Conservation (phyloP, 176 grass and related monocot species). For the Zoysia pacifica region DNA sequence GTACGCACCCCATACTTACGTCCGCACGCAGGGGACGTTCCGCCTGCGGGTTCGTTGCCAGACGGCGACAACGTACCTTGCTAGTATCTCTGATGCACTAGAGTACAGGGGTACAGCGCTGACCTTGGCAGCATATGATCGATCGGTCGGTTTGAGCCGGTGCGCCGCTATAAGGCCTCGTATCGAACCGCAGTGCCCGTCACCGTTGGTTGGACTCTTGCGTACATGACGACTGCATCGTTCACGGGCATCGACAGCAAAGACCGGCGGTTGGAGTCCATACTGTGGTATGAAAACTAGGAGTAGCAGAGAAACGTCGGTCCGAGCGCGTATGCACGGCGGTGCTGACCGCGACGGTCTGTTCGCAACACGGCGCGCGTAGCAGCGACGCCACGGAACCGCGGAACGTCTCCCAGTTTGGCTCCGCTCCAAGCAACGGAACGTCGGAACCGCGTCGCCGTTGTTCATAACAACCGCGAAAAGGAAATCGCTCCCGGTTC, state of each 20-base stretch:
- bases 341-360: background rate
- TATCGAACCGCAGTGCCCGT: background rate
- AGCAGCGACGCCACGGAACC: conserved; percentile 17
- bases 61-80: conserved; percentile 33
- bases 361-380: background rate
- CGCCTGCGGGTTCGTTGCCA: conserved; percentile 19
- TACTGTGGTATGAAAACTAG: background rate
- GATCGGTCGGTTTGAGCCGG: background rate
- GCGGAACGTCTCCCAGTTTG: background rate
- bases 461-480: too few relatives aligned
- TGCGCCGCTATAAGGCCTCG: background rate
- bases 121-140: conserved; percentile 6
- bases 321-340: background rate
- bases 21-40: background rate
- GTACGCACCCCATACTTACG: background rate
- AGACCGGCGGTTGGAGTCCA: background rate
- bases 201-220: background rate
- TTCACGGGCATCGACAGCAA: background rate
- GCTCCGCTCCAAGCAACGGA: background rate
- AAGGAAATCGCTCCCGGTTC: background rate
- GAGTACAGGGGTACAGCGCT: background rate
- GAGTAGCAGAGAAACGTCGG: background rate
- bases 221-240: background rate
- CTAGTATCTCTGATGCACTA: background rate
- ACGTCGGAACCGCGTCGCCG: background rate